phyloP scores from a whole-genome alignment of 2,329 filamentous ascomycete genomes.

The Beauveria australis region DNA sequence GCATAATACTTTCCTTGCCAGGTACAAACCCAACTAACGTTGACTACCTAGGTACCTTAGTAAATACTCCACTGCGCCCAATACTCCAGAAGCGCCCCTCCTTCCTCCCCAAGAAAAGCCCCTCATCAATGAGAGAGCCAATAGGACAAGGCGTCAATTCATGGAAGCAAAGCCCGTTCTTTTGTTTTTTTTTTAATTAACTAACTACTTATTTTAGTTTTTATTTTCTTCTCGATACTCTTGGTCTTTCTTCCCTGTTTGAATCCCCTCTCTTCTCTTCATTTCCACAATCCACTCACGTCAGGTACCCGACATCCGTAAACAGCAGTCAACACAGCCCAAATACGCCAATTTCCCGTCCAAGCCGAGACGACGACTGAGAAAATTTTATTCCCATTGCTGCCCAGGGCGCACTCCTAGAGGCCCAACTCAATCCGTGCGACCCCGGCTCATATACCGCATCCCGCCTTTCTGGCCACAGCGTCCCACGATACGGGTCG shows the following conservation, averaged over 20 bases:
- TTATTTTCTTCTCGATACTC: background rate
- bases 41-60: background rate
- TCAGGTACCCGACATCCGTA: background rate
- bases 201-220: background rate
- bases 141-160: background rate
- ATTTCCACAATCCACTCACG: background rate
- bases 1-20: too few species aligned
- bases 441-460: background rate
- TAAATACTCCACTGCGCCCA: background rate
- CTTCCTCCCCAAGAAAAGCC: background rate
- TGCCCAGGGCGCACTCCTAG: background rate
- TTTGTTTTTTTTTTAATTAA: background rate
- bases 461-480: background rate
- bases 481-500: background rate
- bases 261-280: background rate
- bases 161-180: background rate
- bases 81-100: background rate
- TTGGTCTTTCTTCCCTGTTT: background rate
- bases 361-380: background rate
- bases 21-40: background rate
- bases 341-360: background rate
- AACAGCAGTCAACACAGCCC: background rate
- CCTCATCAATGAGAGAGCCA: background rate
- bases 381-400: background rate
- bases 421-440: background rate